Evolutionary conservation across 495 filamentous ascomycete genomes (phyloP).

Genomic region (Darksidea phi): DNA sequence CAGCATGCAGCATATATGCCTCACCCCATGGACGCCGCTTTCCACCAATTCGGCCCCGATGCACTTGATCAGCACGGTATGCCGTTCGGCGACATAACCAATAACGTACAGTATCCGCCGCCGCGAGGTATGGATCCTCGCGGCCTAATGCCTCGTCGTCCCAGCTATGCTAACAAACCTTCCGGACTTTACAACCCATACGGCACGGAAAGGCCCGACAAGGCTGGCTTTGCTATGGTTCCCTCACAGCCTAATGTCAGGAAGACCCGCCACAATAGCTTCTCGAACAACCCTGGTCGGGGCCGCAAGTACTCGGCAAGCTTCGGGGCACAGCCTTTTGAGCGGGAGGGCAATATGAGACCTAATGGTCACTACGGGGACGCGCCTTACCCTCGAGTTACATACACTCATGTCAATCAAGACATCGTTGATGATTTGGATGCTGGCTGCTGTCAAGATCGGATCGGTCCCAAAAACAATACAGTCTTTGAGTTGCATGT

Average conservation of each 20-base stretch:
- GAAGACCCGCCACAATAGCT: constrained; percentile 11
- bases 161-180: background rate
- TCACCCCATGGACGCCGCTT: background rate
- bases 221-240: constrained; percentile 7
- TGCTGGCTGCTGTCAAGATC: too few relatives aligned
- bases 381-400: background rate
- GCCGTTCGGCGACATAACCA: constrained; percentile 21
- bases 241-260: constrained; percentile 1
- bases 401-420: background rate
- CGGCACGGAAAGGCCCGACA: constrained; percentile 12
- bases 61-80: background rate
- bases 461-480: too few relatives aligned
- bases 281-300: constrained; percentile 7
- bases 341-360: background rate
- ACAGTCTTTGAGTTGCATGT: too few relatives aligned
- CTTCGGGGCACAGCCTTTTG: constrained; percentile 4
- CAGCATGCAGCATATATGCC: background rate
- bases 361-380: background rate
- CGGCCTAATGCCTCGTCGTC: constrained; percentile 1
- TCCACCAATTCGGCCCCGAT: background rate
- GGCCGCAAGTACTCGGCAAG: constrained; percentile 22
- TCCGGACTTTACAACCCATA: constrained; percentile 25
- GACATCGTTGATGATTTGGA: too few relatives aligned
- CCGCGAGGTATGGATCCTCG: constrained; percentile 1
- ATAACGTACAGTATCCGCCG: constrained; percentile 2